These are phyloP conservation scores for Fusarium setosum DNA, from an alignment of 2,329 filamentous ascomycete genomes.

Conservation along the genomic window DNA sequence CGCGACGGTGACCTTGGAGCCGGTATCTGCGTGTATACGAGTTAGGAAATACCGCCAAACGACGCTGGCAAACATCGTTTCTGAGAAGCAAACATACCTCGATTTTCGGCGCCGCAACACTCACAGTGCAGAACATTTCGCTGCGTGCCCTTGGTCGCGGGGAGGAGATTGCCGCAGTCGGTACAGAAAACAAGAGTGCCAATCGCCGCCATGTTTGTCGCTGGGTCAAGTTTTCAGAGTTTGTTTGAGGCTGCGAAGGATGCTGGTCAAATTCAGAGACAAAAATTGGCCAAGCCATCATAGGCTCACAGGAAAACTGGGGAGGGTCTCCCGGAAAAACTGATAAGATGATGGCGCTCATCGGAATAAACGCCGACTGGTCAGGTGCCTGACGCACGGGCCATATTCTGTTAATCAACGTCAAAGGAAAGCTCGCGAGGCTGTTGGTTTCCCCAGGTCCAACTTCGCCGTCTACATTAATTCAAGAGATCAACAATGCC, in stretches of 20 bases:
- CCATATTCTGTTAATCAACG: slow-evolving; percentile 28
- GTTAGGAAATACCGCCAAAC: slow-evolving; percentile 23
- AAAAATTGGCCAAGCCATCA: slow-evolving; percentile 41
- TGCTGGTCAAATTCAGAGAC: slow-evolving; percentile 32
- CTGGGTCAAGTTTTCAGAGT: background rate
- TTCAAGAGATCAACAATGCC: slow-evolving; percentile 35
- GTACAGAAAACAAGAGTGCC: slow-evolving; percentile 93
- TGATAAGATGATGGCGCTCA: slow-evolving; percentile 27
- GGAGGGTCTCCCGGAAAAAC: slow-evolving; percentile 46
- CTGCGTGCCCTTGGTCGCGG: slow-evolving; percentile 79
- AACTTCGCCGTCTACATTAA: slow-evolving; percentile 31
- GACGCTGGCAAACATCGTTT: background rate
- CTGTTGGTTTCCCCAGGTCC: slow-evolving; percentile 39
- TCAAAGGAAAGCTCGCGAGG: slow-evolving; percentile 41
- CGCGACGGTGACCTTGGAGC: slow-evolving; percentile 81
- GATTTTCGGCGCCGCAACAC: slow-evolving; percentile 86
- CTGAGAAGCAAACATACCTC: slow-evolving; percentile 66
- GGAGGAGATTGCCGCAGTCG: slow-evolving; percentile 90
- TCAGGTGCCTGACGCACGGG: slow-evolving; percentile 29
- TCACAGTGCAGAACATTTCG: slow-evolving; percentile 85
- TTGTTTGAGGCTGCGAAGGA: slow-evolving; percentile 3
- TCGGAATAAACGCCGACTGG: slow-evolving; percentile 45
- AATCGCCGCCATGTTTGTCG: slow-evolving; percentile 80
- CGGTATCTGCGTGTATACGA: slow-evolving; percentile 66
- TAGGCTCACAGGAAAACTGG: slow-evolving; percentile 28